Base-by-base conservation (phyloP, 176 grass and related monocot species). In the Calamus simplicifolius region DNA sequence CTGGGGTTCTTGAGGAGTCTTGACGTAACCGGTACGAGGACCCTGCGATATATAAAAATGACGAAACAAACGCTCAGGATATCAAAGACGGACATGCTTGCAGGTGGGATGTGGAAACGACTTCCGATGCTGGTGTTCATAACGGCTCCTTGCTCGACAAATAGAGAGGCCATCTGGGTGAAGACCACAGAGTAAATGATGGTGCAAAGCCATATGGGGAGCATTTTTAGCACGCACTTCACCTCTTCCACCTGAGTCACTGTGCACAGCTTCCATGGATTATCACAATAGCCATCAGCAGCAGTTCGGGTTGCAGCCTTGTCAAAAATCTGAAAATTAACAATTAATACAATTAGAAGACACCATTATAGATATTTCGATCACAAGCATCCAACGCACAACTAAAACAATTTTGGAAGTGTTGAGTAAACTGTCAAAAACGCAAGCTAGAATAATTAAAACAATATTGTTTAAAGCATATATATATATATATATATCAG, bases 61-160 rank as follows among this genome's bases (percentile, higher is more conserved):
- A 82, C 85, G 17, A 53, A n/a, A 3, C 85, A 63, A 54, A 95
- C 89, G 27, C 85, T 88, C 16, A 95, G 50, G 59, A 95, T 69
- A 66, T 95, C 89, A 79, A 95, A 95, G 29, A 88, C 67, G 23
- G 89, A 88, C 89, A 89, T 95, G 74, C 89, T 95, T 17, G 89
- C 85, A 1, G 89, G 78, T 2, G 89, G 89, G 64, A 95, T 51
- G 51, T 75, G 74, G 78, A 95, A 95, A 0, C n/a, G n/a, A n/a
- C 71, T 79, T 4, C 77, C 85, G 19, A 95, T 68, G 18, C 60
- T 53, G 13, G 84, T 89, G 69, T 88, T 15, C 89, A 95, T 95
- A n/a, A 65, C 62, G 12, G 77, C 56, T 10, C 89, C 89, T 62
- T 95, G 89, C 75, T 95, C 89, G 25, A 95, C 89, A 64, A 95